These are phyloP conservation scores for Botrytis elliptica DNA, from an alignment of 2,329 filamentous ascomycete species.

Conservation along the genomic window DNA sequence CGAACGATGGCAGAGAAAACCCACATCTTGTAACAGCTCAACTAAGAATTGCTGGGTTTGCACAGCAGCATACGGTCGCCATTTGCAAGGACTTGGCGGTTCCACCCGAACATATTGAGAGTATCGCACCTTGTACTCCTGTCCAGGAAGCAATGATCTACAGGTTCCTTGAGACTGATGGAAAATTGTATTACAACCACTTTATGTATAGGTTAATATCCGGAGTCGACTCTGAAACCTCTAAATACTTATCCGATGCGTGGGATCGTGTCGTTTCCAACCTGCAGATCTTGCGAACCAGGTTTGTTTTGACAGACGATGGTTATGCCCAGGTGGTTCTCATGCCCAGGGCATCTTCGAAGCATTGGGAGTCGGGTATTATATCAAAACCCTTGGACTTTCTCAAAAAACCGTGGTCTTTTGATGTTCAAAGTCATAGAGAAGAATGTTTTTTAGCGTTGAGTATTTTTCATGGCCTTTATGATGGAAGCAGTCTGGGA, in stretches of 20 bases:
- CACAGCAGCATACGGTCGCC: conserved; percentile 36
- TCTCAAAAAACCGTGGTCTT: conserved; percentile 33
- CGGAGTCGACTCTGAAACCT: conserved; percentile 44
- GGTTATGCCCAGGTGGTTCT: conserved; percentile 74
- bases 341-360: conserved; percentile 39
- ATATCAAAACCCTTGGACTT: conserved; percentile 30
- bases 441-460: too few species aligned
- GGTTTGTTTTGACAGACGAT: conserved; percentile 69
- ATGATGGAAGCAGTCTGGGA: conserved; percentile 78
- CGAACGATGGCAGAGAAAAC: conserved; percentile 26
- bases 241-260: conserved; percentile 48
- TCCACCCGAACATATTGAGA: conserved; percentile 58
- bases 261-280: conserved; percentile 55
- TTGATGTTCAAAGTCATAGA: conserved; percentile 11
- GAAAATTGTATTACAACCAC: conserved; percentile 71
- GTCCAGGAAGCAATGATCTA: conserved; percentile 86
- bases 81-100: conserved; percentile 51
- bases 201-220: conserved; percentile 61
- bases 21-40: conserved; percentile 41
- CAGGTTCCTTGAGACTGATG: conserved; percentile 57
- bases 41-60: conserved; percentile 42
- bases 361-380: not conserved
- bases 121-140: conserved; percentile 78
- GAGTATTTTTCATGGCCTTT: conserved; percentile 70
- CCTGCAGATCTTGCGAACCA: conserved; percentile 68